Base-by-base conservation (phyloP, 148 eudicot species). In the Rheum nobile region DNA sequence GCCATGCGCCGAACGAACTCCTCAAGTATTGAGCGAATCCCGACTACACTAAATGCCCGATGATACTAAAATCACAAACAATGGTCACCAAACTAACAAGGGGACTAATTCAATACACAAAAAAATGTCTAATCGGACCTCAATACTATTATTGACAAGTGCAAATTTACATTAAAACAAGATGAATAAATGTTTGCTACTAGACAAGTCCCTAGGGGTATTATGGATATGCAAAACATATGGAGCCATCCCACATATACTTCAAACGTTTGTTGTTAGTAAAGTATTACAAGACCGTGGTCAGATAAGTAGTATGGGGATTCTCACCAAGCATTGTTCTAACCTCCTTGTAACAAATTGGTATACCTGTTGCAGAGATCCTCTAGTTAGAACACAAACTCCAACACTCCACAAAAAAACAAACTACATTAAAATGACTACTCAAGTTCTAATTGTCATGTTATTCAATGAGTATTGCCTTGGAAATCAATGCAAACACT, bases 321-420 rank as follows among this genome's bases (percentile, higher is more conserved):
- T 65, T 65, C 92, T 34, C 75, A 95, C 99, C 89, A 95, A 82
- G 82, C 87, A 90, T 77, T 95, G 99, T 82, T 95, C 99, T 72
- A 95, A 86, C 76, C 99, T 88, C 77, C 97, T 83, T 14, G 88
- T 92, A 48, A 95, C 94, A 83, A 95, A 95, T 74, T 95, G 99
- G 84, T 87, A 89, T 54, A 82, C 99, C 99, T 95, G 84, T 74
- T 67, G 39, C 75, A 72, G 61, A 42, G 35, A 74, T 39, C n/a
- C 75, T 79, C 11, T 17, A 16, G 41, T 65, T 65, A 65, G 70
- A 65, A 34, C 22, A n/a, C n/a, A n/a, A n/a, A n/a, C n/a, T n/a
- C n/a, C n/a, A n/a, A n/a, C n/a, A n/a, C n/a, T n/a, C n/a, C n/a
- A n/a, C n/a, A n/a, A n/a, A n/a, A n/a, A n/a, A n/a, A n/a, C n/a